Percentiles rank a stretch among this genome's conserved stretches.
Conservation (phyloP, 306 rosid genomes). For the Hylodesmum podocarpum region DNA sequence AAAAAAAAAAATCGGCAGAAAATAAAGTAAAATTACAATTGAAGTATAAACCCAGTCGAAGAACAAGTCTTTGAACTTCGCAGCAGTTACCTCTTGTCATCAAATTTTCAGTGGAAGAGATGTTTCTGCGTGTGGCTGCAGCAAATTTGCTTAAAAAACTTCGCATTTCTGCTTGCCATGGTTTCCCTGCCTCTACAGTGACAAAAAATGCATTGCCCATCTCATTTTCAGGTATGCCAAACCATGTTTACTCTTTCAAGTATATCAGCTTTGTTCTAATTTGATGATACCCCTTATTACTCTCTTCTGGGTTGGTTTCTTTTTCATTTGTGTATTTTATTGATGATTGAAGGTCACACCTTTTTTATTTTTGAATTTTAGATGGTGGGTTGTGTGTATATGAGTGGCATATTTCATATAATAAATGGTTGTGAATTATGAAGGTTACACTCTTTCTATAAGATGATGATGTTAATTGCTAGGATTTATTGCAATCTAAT, state of each 20-base stretch:
- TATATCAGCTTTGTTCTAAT: neutral
- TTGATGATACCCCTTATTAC: neutral
- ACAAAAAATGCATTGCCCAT: slow-evolving; percentile 27
- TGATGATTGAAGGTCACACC: neutral
- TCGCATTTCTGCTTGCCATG: slow-evolving; percentile 34
- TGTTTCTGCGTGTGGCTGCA: slow-evolving; percentile 48
- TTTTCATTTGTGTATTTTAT: neutral
- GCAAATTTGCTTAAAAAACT: slow-evolving; percentile 40
- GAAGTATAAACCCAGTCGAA: neutral
- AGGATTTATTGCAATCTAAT: neutral
- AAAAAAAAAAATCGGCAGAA: no score
- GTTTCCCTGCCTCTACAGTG: slow-evolving; percentile 8
- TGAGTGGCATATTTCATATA: neutral
- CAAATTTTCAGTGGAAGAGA: slow-evolving; percentile 1
- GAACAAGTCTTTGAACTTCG: neutral
- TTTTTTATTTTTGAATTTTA: neutral
- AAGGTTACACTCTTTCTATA: neutral
- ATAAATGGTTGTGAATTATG: neutral
- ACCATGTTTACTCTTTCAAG: neutral
- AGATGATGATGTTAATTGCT: neutral
- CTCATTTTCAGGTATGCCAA: slow-evolving; percentile 38
- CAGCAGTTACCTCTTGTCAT: neutral
- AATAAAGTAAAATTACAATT: no score
- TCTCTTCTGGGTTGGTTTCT: neutral
- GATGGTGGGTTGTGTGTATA: neutral